phyloP scores from a whole-genome alignment of 768 basidiomycete genomes.

The Pisolithus microcarpus region DNA sequence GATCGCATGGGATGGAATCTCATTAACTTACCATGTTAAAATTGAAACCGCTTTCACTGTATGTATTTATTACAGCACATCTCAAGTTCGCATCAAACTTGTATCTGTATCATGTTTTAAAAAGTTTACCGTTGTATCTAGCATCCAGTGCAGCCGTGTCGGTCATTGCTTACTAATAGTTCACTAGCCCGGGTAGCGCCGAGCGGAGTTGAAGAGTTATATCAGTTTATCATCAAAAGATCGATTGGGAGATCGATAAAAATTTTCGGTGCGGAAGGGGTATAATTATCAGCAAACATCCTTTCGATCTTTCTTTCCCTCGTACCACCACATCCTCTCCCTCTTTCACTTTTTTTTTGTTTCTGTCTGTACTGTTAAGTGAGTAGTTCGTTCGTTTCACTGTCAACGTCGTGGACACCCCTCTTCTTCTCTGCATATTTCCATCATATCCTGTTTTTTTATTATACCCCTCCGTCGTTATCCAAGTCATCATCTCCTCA shows the following conservation, averaged over 20 bases:
- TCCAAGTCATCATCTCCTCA: constrained; percentile 17
- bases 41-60: neutral
- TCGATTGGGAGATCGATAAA: constrained; percentile 62
- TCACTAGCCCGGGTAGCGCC: constrained; percentile 17
- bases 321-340: constrained; percentile 31
- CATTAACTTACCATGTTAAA: neutral
- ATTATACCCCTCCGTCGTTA: neutral
- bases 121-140: constrained; percentile 5
- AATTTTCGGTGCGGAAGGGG: constrained; percentile 43
- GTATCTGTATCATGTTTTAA: constrained; percentile 4
- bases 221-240: constrained; percentile 45
- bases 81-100: constrained; percentile 5
- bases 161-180: neutral
- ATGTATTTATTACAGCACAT: constrained; percentile 8
- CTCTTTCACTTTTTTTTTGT: constrained; percentile 26
- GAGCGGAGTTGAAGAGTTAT: constrained; percentile 37
- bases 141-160: neutral
- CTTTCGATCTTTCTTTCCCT: constrained; percentile 27
- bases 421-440: neutral
- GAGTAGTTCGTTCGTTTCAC: constrained; percentile 22
- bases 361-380: constrained; percentile 39
- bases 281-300: constrained; percentile 57
- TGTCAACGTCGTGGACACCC: neutral
- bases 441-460: constrained; percentile 13
- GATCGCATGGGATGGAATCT: neutral